Conservation (phyloP, 192 early-diverging fungal genomes). For the Geranomyces michiganensis region DNA sequence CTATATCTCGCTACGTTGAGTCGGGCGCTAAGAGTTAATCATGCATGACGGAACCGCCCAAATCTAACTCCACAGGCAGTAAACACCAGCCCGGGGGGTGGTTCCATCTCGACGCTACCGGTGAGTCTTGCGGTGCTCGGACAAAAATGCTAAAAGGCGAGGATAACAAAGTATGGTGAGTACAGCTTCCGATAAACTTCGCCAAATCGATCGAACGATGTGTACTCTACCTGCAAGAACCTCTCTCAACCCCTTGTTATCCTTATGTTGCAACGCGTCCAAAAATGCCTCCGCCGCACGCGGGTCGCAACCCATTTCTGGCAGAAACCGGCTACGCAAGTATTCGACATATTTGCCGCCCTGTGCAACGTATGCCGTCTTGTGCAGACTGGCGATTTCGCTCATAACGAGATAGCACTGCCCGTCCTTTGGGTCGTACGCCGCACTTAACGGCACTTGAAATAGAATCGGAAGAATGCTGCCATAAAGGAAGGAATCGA, state of each 20-base stretch:
- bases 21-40: too few relatives aligned
- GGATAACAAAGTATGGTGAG: neutral
- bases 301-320: conserved; percentile 69
- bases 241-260: conserved; percentile 8
- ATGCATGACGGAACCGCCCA: too few relatives aligned
- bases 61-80: too few relatives aligned
- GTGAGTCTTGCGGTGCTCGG: neutral
- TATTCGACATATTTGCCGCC: conserved; percentile 63
- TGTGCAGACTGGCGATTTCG: conserved; percentile 54
- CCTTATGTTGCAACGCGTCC: conserved; percentile 15
- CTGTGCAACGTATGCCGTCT: conserved; percentile 58
- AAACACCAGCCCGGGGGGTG: too few relatives aligned
- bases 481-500: conserved; percentile 76
- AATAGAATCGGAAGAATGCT: conserved; percentile 76
- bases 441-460: conserved; percentile 73
- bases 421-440: conserved; percentile 76
- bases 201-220: neutral
- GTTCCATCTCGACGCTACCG: neutral
- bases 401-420: conserved; percentile 69
- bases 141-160: neutral
- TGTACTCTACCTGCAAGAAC: conserved; percentile 22
- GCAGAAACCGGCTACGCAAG: conserved; percentile 60
- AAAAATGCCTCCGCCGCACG: conserved; percentile 67
- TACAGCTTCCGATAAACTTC: too few relatives aligned
- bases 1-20: too few relatives aligned